Base-by-base conservation (phyloP, 805 yeast genomes). In the Candida railenensis region DNA sequence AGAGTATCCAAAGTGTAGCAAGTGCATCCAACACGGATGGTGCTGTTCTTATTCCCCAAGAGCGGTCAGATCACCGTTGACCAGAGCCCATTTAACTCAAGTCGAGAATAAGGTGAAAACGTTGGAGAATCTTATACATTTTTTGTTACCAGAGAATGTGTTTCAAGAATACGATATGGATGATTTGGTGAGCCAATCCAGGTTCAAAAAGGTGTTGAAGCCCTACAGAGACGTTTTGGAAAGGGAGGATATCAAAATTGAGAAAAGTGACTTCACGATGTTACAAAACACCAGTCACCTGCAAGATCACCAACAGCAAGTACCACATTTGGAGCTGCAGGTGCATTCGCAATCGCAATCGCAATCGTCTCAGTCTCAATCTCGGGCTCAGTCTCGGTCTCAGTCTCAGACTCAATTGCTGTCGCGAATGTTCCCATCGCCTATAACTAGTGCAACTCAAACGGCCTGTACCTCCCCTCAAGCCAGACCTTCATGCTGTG, bases 1-100 rank as follows among this genome's bases (percentile, higher is more conserved):
- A 57, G 88, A 83, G 49, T 73, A 66, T 22, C 96, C 96, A 2
- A 78, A 77, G 51, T 89, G 96, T 58, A 69, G 83, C 39, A 87
- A 87, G 57, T 89, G 96, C 67, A 62, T 74, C 5, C 80, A 77
- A 45, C 89, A 87, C 58, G 71, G 74, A 19, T 84, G 95, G 87
- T 77, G 77, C 28, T 89, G 96, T 63, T 66, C 79, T 1, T 89
- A 89, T 59, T 83, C 91, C 19, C 96, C 96, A 14, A 73, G 87
- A 49, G 77, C 83, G 1, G 83, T 85, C 30, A 71, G 96, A 45
- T 82, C 92, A 3, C 96, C 96, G 0, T 67, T 89, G 46, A 89
- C 96, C 0, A 70, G 96, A 53, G 89, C 86, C 3, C 85, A 87
- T 66, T 67, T 89, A 53, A 88, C 96, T 14, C 78, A 78, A 44